phyloP scores from a whole-genome alignment of 1,139 yeast species.

The Lodderomyces metapsilosis region DNA sequence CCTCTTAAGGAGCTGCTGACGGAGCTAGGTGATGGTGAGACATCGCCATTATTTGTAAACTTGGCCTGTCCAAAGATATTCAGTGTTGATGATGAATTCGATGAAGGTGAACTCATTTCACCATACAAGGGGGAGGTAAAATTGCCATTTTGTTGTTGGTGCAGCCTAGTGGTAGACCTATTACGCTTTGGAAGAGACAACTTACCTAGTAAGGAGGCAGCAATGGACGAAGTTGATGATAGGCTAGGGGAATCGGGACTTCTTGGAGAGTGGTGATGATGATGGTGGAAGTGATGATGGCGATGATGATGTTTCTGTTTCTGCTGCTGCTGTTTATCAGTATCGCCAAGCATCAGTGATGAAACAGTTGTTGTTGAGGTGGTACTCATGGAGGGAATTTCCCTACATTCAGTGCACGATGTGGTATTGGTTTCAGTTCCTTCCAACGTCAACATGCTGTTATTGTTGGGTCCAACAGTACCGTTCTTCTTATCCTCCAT shows the following conservation, averaged over 20 bases:
- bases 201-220: conserved; percentile 1
- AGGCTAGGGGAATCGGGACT: conserved; percentile 1
- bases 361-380: background rate
- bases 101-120: conserved; percentile 2
- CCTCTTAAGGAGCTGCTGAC: conserved; percentile 1
- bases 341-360: background rate
- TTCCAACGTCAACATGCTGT: background rate
- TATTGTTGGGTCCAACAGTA: background rate
- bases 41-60: conserved; percentile 3
- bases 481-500: background rate
- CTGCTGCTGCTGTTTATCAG: background rate
- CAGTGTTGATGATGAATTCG: conserved; percentile 19
- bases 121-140: background rate
- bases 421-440: background rate
- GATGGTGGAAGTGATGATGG: background rate
- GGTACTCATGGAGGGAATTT: background rate
- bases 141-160: background rate
- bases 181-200: background rate
- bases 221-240: conserved; percentile 12
- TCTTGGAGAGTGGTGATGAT: background rate
- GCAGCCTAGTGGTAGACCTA: background rate
- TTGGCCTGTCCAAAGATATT: conserved; percentile 31
- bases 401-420: background rate
- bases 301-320: background rate
- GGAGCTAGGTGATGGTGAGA: background rate